These are phyloP conservation scores for Myrica gale DNA, from an alignment of 306 rosid species.

Conservation along the genomic window DNA sequence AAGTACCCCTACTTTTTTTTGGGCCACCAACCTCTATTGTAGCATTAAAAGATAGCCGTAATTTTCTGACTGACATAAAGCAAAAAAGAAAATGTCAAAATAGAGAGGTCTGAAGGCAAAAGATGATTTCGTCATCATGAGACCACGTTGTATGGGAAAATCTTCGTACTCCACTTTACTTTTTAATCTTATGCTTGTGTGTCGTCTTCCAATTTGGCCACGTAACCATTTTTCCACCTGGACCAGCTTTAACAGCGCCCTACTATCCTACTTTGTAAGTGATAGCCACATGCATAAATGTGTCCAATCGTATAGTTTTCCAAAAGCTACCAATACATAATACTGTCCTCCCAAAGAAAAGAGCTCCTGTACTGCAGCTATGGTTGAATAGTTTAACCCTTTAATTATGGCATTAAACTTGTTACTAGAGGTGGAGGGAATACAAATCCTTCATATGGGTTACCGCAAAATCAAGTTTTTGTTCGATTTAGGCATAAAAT, in stretches of 20 bases:
- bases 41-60: background rate
- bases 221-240: background rate
- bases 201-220: background rate
- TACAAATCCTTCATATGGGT: too few relatives aligned
- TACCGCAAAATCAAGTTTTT: too few relatives aligned
- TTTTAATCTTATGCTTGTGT: background rate
- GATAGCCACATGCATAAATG: background rate
- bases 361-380: too few relatives aligned
- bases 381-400: too few relatives aligned
- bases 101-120: background rate
- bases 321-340: too few relatives aligned
- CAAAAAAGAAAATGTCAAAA: background rate
- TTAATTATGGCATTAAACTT: too few relatives aligned
- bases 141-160: conserved; percentile 15
- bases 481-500: too few relatives aligned
- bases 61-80: background rate
- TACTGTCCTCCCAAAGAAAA: too few relatives aligned
- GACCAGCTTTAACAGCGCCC: background rate
- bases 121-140: conserved; percentile 19
- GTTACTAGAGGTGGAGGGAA: too few relatives aligned
- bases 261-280: too few relatives aligned
- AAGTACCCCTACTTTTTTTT: background rate
- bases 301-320: background rate
- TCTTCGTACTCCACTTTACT: too few relatives aligned
- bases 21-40: background rate